These are phyloP conservation scores for Pseudoscleropodium purum DNA, from an alignment of 225 moss, liverwort and hornwort species.

Conservation along the genomic window DNA sequence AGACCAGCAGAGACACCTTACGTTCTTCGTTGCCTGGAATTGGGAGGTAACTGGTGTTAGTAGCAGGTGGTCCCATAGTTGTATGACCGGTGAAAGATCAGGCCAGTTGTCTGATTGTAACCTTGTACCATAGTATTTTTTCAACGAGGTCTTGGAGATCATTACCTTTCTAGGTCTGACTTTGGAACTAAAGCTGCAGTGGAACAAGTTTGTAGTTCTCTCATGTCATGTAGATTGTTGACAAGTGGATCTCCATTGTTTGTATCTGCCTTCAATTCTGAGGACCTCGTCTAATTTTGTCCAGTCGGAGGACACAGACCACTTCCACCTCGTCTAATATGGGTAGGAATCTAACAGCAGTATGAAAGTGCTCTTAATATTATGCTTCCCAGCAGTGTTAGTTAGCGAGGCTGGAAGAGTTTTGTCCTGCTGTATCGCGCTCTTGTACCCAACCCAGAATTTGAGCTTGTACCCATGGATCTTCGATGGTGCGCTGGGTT, in stretches of 20 bases:
- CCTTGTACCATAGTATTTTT: constrained; percentile 33
- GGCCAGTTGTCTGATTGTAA: constrained; percentile 1
- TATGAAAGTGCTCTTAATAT: background rate
- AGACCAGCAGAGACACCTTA: background rate
- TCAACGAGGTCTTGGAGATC: constrained; percentile 9
- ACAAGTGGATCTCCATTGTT: background rate
- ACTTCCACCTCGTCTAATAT: too few relatives aligned
- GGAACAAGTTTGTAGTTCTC: background rate
- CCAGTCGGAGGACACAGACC: background rate
- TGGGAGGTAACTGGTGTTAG: background rate
- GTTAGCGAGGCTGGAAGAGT: background rate
- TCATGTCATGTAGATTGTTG: constrained; percentile 10
- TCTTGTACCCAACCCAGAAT: background rate
- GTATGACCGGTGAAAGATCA: constrained; percentile 3
- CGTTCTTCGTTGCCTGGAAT: background rate
- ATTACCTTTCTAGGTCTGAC: background rate
- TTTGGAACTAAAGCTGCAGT: background rate
- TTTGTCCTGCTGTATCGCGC: background rate
- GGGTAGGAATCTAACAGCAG: background rate
- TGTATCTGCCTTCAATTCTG: background rate
- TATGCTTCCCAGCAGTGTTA: background rate
- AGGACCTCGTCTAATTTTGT: background rate
- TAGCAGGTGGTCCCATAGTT: background rate
- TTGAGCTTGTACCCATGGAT: background rate
- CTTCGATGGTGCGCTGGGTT: background rate